Base-by-base conservation (phyloP, 2,329 filamentous ascomycete genomes). In the Helotiales sp. region DNA sequence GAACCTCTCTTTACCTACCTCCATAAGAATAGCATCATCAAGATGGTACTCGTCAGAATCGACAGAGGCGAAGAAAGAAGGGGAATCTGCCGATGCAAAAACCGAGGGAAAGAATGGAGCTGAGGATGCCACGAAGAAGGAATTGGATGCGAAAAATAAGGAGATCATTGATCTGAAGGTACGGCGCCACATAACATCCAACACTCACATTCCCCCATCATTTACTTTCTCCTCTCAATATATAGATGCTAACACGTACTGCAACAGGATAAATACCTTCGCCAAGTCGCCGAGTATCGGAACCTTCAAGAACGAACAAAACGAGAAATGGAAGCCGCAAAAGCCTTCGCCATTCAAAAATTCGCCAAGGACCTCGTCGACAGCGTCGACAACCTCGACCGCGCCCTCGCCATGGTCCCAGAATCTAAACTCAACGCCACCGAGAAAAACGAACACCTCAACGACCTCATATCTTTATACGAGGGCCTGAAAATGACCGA, bases 401-500 rank as follows among this genome's bases (percentile, higher is more conserved):
- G 93, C 66, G 95, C 95, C 42, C 84, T 99, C 42, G 75, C 79
- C 63, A 91, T 87, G 70, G 93, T 96, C 12, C 86, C 91, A 19
- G 73, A 82, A 59, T 87, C 91, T 38, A 91, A 90, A 76, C 81
- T 96, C 63, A 79, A 79, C 22, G 73, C 78, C 19, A 67, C 74
- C 47, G 76, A 78, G 63, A 76, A 79, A 67, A 73, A 75, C 25
- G 81, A 82, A 66, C 76, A 82, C 52, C 77, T 84, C 24, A 81
- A 89, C 72, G 92, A 97, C 65, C 81, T 98, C 33, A 77, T 82
- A 60, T 89, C 87, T 69, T 83, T 99, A 62, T 87, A 96, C 75
- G 88, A 92, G 63, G 95, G 95, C 56, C 81, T 99, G 70, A 91
- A 91, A 78, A 96, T 99, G 93, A 98, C 93, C 29, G 91, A 98